Evolutionary conservation across 352 stramenopile genomes (phyloP).

Genomic region (Pythium phragmiticola): DNA sequence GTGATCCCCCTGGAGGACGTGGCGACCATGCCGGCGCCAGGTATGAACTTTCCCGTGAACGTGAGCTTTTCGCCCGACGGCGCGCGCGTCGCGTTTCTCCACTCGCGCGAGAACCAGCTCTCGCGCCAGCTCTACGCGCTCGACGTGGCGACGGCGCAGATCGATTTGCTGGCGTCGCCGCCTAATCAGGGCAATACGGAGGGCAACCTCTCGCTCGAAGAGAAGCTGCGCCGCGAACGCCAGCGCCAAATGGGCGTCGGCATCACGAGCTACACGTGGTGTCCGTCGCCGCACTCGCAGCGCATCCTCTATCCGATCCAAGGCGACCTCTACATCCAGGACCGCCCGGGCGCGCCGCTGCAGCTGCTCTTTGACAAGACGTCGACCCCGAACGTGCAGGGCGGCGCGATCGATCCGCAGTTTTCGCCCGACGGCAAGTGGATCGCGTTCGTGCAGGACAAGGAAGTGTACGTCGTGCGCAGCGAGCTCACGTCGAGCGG

Average conservation of each 20-base stretch:
- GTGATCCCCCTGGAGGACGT: conserved; percentile 87
- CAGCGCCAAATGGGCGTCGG: conserved; percentile 90
- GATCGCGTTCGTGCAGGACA: conserved; percentile 94
- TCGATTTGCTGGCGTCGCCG: conserved; percentile 63
- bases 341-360: conserved; percentile 64
- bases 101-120: conserved; percentile 77
- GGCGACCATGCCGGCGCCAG: conserved; percentile 82
- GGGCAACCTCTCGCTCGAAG: conserved; percentile 83
- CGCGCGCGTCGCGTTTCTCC: conserved; percentile 83
- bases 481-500: conserved; percentile 39
- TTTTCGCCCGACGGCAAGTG: conserved; percentile 90
- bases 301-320: conserved; percentile 90
- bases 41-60: conserved; percentile 74
- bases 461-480: conserved; percentile 92
- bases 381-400: conserved; percentile 50
- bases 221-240: conserved; percentile 90
- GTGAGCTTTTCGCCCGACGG: conserved; percentile 86
- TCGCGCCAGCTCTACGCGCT: conserved; percentile 85
- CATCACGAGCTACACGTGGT: conserved; percentile 92
- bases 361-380: conserved; percentile 88
- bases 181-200: conserved; percentile 83
- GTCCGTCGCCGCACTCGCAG: conserved; percentile 48
- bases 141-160: conserved; percentile 53
- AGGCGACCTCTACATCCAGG: conserved; percentile 94
- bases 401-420: conserved; percentile 92